Conservation (phyloP, 1,284 basidiomycete genomes). For the Ganoderma sp. region DNA sequence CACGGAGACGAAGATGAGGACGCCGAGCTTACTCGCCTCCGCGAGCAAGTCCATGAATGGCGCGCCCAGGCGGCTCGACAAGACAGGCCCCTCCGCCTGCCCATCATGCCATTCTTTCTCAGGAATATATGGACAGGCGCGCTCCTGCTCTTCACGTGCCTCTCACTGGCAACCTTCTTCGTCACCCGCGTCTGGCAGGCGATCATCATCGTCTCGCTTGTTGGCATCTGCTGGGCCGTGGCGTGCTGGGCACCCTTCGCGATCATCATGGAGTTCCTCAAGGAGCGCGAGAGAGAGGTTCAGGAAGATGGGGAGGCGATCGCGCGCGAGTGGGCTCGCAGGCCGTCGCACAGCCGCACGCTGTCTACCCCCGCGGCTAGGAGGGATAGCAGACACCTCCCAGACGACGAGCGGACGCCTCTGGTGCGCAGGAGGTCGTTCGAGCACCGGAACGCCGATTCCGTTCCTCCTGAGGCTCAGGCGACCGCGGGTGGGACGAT, state of each 20-base stretch:
- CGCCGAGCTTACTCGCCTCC: slow-evolving; percentile 70
- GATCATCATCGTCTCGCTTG: slow-evolving; percentile 78
- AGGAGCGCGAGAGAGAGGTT: slow-evolving; percentile 65
- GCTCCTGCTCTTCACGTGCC: slow-evolving; percentile 75
- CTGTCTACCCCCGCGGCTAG: slow-evolving; percentile 49
- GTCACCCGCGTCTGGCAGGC: slow-evolving; percentile 82
- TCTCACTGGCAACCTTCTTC: slow-evolving; percentile 86
- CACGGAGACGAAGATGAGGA: slow-evolving; percentile 76
- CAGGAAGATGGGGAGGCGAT: slow-evolving; percentile 28
- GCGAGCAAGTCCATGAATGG: slow-evolving; percentile 79
- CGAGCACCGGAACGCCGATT: slow-evolving; percentile 55
- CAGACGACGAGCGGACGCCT: slow-evolving; percentile 48
- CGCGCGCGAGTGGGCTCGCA: slow-evolving; percentile 33
- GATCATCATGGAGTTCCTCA: slow-evolving; percentile 94
- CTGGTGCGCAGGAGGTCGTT: slow-evolving; percentile 72
- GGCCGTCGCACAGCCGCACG: slow-evolving; percentile 52
- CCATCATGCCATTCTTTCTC: slow-evolving; percentile 86
- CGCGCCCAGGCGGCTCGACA: slow-evolving; percentile 77
- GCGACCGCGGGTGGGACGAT: slow-evolving; percentile 91
- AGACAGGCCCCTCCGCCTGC: slow-evolving; percentile 76
- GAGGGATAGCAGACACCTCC: slow-evolving; percentile 24
- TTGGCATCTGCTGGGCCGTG: slow-evolving; percentile 94
- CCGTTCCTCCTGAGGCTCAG: slow-evolving; percentile 41
- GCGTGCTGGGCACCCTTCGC: slow-evolving; percentile 93
- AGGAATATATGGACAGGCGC: slow-evolving; percentile 93